phyloP scores from a whole-genome alignment of 2,329 filamentous ascomycete species.

The Dothiorella sarmentorum region DNA sequence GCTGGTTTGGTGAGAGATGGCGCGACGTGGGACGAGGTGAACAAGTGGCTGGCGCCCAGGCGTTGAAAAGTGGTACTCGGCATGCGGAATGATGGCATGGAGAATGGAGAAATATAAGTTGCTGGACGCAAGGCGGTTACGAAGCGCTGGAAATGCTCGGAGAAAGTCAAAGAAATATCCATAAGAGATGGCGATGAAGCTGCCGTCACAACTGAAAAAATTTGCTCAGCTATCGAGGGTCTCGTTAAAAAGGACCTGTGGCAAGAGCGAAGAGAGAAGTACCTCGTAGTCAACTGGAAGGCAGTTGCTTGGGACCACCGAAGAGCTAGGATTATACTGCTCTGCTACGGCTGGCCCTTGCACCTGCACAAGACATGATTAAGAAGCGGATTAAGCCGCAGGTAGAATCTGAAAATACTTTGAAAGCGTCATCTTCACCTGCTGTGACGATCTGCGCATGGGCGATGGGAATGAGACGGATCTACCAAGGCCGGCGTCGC shows the following conservation, averaged over 20 bases:
- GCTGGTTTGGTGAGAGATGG: constrained; percentile 46
- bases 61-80: background rate
- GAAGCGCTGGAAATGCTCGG: background rate
- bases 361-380: background rate
- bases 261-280: too few species aligned
- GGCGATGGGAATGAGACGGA: too few species aligned
- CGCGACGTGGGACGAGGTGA: constrained; percentile 56
- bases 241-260: too few species aligned
- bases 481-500: background rate
- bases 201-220: background rate
- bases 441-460: background rate
- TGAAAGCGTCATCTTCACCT: background rate
- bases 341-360: too few species aligned
- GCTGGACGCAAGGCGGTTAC: background rate
- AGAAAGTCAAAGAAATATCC: background rate
- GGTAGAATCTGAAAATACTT: background rate
- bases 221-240: background rate
- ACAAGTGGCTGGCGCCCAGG: constrained; percentile 51
- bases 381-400: background rate
- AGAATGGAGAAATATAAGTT: background rate
- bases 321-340: background rate
- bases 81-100: background rate
- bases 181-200: background rate
- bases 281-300: too few species aligned
- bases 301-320: too few species aligned